Evolutionary conservation across 2,329 filamentous ascomycete genomes (phyloP).

Genomic region (Microcyclospora pomicola): DNA sequence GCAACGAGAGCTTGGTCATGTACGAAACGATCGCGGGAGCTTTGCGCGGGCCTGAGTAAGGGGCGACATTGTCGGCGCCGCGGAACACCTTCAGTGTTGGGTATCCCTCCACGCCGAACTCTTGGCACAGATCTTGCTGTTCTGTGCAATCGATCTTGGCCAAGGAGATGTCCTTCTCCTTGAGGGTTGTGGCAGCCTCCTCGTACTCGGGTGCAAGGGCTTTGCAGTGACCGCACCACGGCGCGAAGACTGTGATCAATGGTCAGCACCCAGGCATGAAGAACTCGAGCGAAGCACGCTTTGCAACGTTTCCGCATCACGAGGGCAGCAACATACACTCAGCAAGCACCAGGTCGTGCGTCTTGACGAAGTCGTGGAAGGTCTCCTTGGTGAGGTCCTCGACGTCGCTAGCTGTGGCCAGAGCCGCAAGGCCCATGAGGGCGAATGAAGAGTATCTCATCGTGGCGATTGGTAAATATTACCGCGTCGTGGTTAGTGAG

Average conservation of each 20-base stretch:
- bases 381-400: constrained; percentile 69
- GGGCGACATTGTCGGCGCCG: constrained; percentile 62
- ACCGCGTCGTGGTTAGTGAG: no score
- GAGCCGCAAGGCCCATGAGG: constrained; percentile 42
- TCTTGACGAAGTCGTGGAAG: constrained; percentile 74
- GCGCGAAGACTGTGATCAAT: constrained; percentile 60
- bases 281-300: not conserved
- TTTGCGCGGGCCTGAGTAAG: constrained; percentile 85
- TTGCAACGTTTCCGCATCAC: not conserved
- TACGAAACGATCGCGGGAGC: constrained; percentile 64
- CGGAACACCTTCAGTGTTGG: constrained; percentile 99
- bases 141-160: constrained; percentile 92
- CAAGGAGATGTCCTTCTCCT: constrained; percentile 76
- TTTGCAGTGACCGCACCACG: constrained; percentile 98
- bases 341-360: constrained; percentile 78
- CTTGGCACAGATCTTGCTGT: constrained; percentile 80
- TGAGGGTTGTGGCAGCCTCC: constrained; percentile 67
- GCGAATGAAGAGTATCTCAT: constrained; percentile 17
- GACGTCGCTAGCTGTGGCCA: constrained; percentile 63
- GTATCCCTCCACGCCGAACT: constrained; percentile 89
- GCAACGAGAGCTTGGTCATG: constrained; percentile 97
- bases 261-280: constrained; percentile 1
- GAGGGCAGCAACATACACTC: constrained; percentile 54
- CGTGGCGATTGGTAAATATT: no score
- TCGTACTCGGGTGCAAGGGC: constrained; percentile 88